These are phyloP conservation scores for Aspergillus persii DNA, from an alignment of 2,329 filamentous ascomycete species.

Conservation along the genomic window DNA sequence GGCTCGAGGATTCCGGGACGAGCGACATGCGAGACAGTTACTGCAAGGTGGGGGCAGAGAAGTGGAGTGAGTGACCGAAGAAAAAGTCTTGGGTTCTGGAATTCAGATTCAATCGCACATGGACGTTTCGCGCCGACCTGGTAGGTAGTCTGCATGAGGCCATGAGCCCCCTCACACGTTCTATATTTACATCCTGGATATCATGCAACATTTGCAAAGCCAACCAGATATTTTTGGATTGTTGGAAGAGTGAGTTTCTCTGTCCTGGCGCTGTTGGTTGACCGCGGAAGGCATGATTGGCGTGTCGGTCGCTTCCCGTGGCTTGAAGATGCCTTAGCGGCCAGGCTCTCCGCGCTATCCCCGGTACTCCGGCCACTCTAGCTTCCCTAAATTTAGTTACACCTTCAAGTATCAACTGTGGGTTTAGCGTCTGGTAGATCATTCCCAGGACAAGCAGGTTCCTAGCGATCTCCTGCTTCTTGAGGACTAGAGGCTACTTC, in stretches of 20 bases:
- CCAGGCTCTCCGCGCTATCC: neutral
- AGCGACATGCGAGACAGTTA: conserved; percentile 6
- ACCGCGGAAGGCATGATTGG: neutral
- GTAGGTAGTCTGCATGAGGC: neutral
- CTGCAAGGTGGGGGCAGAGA: conserved; percentile 2
- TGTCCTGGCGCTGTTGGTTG: neutral
- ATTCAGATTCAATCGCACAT: neutral
- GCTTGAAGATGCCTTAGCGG: neutral
- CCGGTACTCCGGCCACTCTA: neutral
- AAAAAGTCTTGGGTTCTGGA: neutral
- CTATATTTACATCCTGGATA: neutral
- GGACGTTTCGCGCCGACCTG: neutral
- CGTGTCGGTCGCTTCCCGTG: neutral
- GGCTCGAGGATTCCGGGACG: conserved; percentile 1
- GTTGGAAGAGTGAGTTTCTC: neutral
- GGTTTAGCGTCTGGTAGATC: conserved; percentile 4
- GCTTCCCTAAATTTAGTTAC: conserved; percentile 10
- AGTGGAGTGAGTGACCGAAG: neutral
- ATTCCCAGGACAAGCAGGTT: conserved; percentile 1
- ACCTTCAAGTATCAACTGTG: neutral
- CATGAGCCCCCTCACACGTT: neutral
- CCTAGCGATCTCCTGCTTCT: neutral
- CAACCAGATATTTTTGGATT: neutral
- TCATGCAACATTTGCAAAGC: neutral
- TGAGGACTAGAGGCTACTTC: neutral